Conservation (phyloP, 805 yeast species). For the Saturnispora sanitii region DNA sequence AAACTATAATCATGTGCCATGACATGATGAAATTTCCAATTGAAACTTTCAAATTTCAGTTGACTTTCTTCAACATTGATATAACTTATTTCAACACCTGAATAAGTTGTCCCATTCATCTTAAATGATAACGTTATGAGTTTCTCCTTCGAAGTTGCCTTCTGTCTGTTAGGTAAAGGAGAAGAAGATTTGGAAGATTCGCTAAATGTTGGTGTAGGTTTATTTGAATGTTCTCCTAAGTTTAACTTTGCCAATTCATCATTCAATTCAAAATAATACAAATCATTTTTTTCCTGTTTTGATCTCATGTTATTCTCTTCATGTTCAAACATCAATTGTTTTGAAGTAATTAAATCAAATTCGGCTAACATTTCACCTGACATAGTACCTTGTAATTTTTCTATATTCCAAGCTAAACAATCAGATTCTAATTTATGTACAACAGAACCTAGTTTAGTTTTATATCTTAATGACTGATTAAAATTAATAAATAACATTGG, state of each 20-base stretch:
- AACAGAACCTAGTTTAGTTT: constrained; percentile 63
- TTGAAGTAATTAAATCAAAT: constrained; percentile 21
- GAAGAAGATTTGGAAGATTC: too few species aligned
- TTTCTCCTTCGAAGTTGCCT: not conserved
- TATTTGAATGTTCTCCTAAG: not conserved
- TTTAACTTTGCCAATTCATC: constrained; percentile 23
- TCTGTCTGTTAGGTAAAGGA: not conserved
- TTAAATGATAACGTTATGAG: constrained; percentile 34
- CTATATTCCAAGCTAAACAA: constrained; percentile 64
- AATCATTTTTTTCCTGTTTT: constrained; percentile 27
- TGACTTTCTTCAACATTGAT: constrained; percentile 55
- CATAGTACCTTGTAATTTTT: constrained; percentile 48
- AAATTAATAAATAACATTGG: constrained; percentile 29
- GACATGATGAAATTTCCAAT: constrained; percentile 64
- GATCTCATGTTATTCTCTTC: constrained; percentile 17
- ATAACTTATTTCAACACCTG: constrained; percentile 59
- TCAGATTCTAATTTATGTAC: constrained; percentile 61
- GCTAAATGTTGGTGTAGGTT: too few species aligned
- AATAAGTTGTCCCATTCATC: constrained; percentile 52
- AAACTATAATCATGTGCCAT: constrained; percentile 27
- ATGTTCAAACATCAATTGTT: constrained; percentile 14
- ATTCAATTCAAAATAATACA: constrained; percentile 24
- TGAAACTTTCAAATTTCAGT: constrained; percentile 51
- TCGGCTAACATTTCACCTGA: constrained; percentile 29
- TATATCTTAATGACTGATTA: constrained; percentile 49